Conservation (phyloP, 2,329 filamentous ascomycete genomes). For the Erysiphe pulchra region DNA sequence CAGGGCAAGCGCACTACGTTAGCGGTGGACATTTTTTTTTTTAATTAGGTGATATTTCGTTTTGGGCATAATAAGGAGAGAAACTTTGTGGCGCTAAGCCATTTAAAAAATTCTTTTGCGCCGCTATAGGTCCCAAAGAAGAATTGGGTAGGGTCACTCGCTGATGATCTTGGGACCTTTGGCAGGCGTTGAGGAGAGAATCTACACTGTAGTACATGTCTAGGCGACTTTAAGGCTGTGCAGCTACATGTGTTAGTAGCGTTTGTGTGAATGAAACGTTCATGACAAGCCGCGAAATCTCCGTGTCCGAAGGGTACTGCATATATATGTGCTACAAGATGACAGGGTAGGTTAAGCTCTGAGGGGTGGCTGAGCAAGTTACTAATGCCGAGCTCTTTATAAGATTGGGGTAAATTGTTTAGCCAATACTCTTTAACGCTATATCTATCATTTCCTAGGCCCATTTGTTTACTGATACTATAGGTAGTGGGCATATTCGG, state of each 20-base stretch:
- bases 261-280: background rate
- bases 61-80: background rate
- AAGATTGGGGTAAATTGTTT: background rate
- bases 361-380: background rate
- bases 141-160: background rate
- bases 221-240: background rate
- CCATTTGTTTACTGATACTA: too few relatives aligned
- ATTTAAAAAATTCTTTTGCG: background rate
- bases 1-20: background rate
- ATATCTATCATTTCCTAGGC: background rate
- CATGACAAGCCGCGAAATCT: background rate
- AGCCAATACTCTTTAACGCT: background rate
- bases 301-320: background rate
- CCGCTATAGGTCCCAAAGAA: background rate
- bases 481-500: background rate
- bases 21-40: background rate
- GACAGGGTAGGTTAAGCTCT: background rate
- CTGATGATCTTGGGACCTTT: background rate
- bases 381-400: background rate
- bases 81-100: background rate
- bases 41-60: background rate
- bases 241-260: background rate
- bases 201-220: background rate
- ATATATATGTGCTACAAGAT: background rate
- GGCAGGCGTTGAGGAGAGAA: background rate